These are phyloP conservation scores for Hymenoscyphus fructigenus DNA, from an alignment of 2,329 filamentous ascomycete genomes.

Conservation along the genomic window DNA sequence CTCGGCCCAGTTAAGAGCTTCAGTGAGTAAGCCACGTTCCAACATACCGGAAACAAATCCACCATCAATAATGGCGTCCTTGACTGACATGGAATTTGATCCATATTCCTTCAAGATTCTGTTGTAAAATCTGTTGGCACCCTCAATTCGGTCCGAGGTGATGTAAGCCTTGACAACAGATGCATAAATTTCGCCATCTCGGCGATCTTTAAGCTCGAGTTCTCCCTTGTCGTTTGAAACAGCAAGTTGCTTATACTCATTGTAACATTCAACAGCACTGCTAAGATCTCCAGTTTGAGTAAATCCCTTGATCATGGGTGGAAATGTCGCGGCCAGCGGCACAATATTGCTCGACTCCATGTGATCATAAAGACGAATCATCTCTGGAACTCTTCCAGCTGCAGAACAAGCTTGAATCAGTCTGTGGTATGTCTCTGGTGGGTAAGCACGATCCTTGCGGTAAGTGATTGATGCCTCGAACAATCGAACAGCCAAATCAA, in stretches of 20 bases:
- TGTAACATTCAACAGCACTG: slow-evolving; percentile 92
- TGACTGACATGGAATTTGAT: slow-evolving; percentile 60
- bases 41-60: slow-evolving; percentile 81
- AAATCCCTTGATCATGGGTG: slow-evolving; percentile 93
- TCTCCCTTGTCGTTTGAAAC: slow-evolving; percentile 77
- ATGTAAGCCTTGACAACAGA: slow-evolving; percentile 90
- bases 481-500: slow-evolving; percentile 80
- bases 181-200: slow-evolving; percentile 84
- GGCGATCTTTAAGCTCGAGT: slow-evolving; percentile 65
- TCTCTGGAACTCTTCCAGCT: slow-evolving; percentile 77
- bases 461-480: slow-evolving; percentile 74
- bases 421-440: slow-evolving; percentile 79
- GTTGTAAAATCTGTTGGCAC: slow-evolving; percentile 81
- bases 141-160: slow-evolving; percentile 73
- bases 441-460: slow-evolving; percentile 59
- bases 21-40: slow-evolving; percentile 64
- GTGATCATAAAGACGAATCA: slow-evolving; percentile 87
- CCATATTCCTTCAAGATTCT: slow-evolving; percentile 68
- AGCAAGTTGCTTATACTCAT: slow-evolving; percentile 88
- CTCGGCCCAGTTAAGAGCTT: slow-evolving; percentile 73
- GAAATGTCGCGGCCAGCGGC: slow-evolving; percentile 80
- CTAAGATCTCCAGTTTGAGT: slow-evolving; percentile 76
- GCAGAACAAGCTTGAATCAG: slow-evolving; percentile 86
- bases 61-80: slow-evolving; percentile 67
- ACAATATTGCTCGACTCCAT: slow-evolving; percentile 78